phyloP scores from a whole-genome alignment of 2,329 filamentous ascomycete genomes.

The Magnaporthiopsis rhizophila region DNA sequence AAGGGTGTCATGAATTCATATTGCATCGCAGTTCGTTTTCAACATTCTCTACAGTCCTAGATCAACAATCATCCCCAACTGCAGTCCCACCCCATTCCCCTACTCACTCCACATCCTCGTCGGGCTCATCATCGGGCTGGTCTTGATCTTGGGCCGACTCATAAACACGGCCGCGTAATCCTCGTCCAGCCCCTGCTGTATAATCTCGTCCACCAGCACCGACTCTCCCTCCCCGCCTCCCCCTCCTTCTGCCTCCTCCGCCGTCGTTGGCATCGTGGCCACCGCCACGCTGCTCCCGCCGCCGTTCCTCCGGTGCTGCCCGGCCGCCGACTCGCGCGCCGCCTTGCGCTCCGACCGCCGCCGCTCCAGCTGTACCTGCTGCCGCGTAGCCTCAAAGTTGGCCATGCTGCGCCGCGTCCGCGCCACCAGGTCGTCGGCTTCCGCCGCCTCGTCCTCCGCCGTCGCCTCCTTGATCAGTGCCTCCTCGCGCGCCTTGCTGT shows the following conservation, averaged over 20 bases:
- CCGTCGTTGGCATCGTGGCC: background rate
- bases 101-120: background rate
- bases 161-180: slow-evolving; percentile 81
- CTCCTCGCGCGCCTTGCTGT: slow-evolving; percentile 17
- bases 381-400: slow-evolving; percentile 50
- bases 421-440: slow-evolving; percentile 42
- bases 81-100: background rate
- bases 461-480: slow-evolving; percentile 15
- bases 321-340: slow-evolving; percentile 19
- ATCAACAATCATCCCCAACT: no score
- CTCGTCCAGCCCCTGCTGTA: slow-evolving; percentile 48
- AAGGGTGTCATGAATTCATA: no score
- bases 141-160: slow-evolving; percentile 71
- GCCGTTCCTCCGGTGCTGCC: slow-evolving; percentile 4
- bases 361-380: slow-evolving; percentile 52
- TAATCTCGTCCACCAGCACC: slow-evolving; percentile 59
- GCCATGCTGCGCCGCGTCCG: slow-evolving; percentile 56
- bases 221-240: background rate
- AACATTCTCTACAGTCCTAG: no score
- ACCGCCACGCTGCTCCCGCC: background rate
- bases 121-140: slow-evolving; percentile 47
- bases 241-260: background rate
- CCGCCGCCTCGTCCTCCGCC: slow-evolving; percentile 21
- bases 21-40: no score
- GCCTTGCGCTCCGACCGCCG: slow-evolving; percentile 41